A percentile compares a stretch with the other conserved stretches of the same genome.
phyloP scores from a whole-genome alignment of 1,139 yeast species.

The Zygoascus hellenicus region DNA sequence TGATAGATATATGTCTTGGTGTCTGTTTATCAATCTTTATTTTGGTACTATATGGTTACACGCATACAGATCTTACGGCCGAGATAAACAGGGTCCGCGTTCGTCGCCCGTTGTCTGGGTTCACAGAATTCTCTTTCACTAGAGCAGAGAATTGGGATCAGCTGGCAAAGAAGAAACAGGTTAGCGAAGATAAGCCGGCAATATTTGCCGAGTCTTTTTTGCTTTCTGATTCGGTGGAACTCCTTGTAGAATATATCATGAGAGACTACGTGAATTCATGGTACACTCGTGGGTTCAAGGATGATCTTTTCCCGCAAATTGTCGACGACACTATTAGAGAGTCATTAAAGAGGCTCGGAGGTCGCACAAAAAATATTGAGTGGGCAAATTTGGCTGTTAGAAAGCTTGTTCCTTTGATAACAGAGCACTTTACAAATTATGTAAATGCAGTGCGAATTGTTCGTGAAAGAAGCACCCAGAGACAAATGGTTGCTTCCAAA shows the following conservation, averaged over 20 bases:
- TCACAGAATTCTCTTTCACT: constrained; percentile 21
- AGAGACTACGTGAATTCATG: constrained; percentile 61
- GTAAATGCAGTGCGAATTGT: constrained; percentile 44
- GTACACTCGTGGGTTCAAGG: constrained; percentile 49
- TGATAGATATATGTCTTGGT: constrained; percentile 22
- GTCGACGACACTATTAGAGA: constrained; percentile 46
- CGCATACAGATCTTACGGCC: constrained; percentile 16
- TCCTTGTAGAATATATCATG: constrained; percentile 47
- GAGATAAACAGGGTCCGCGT: constrained; percentile 6
- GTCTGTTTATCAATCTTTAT: constrained; percentile 18
- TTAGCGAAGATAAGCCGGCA: constrained; percentile 19
- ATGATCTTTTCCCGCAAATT: constrained; percentile 48
- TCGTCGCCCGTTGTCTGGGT: constrained; percentile 10
- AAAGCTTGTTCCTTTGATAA: constrained; percentile 56
- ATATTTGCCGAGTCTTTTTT: constrained; percentile 47
- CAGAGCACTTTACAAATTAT: constrained; percentile 57
- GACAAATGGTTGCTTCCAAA: constrained; percentile 37
- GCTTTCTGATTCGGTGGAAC: constrained; percentile 50
- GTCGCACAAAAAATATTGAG: constrained; percentile 44
- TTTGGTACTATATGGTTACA: constrained; percentile 15
- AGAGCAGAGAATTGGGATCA: constrained; percentile 19
- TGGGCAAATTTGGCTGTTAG: constrained; percentile 53
- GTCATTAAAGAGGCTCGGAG: constrained; percentile 40
- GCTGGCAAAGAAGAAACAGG: constrained; percentile 21
- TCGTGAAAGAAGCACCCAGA: constrained; percentile 25